A percentile compares a stretch with the other conserved stretches of the same genome.
Conservation (phyloP, 2,329 filamentous ascomycete genomes). For the Pyrenophora tritici-repentis region DNA sequence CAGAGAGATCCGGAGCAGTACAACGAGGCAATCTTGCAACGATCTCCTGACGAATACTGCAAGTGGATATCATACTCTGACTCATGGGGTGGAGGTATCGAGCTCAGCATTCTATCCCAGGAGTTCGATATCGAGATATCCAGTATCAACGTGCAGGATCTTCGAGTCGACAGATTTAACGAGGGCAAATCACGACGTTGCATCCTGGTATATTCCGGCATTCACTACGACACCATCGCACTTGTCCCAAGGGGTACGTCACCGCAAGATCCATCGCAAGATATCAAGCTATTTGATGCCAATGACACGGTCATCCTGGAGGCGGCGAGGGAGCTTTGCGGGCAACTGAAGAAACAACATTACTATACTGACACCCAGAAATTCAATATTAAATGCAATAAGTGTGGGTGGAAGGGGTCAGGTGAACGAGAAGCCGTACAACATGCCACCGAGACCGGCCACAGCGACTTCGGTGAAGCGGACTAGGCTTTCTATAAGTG, state of each 20-base stretch:
- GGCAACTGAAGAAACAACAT: constrained; percentile 68
- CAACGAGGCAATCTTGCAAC: constrained; percentile 75
- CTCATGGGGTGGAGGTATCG: constrained; percentile 90
- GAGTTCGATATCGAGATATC: constrained; percentile 86
- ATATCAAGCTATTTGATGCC: constrained; percentile 74
- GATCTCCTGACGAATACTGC: constrained; percentile 74
- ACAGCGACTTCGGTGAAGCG: constrained; percentile 44
- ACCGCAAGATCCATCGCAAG: constrained; percentile 71
- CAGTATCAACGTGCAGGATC: constrained; percentile 76
- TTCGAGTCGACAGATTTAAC: constrained; percentile 76
- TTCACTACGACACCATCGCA: constrained; percentile 91
- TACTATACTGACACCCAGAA: constrained; percentile 89
- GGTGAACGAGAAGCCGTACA: constrained; percentile 66
- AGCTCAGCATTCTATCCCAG: constrained; percentile 81
- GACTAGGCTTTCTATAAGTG: constrained; percentile 8
- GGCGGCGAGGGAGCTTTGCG: constrained; percentile 62
- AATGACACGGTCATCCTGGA: constrained; percentile 60
- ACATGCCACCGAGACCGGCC: constrained; percentile 65
- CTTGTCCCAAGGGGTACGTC: constrained; percentile 65
- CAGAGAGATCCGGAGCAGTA: constrained; percentile 73
- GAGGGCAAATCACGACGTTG: constrained; percentile 69
- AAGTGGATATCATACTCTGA: constrained; percentile 78
- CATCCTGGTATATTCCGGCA: constrained; percentile 86
- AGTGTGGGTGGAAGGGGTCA: constrained; percentile 70
- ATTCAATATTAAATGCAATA: constrained; percentile 78